Evolutionary conservation across 805 yeast species (phyloP), one percentile per base, ranked within the genome.

Genomic region (Alloascoidea hylecoeti): DNA sequence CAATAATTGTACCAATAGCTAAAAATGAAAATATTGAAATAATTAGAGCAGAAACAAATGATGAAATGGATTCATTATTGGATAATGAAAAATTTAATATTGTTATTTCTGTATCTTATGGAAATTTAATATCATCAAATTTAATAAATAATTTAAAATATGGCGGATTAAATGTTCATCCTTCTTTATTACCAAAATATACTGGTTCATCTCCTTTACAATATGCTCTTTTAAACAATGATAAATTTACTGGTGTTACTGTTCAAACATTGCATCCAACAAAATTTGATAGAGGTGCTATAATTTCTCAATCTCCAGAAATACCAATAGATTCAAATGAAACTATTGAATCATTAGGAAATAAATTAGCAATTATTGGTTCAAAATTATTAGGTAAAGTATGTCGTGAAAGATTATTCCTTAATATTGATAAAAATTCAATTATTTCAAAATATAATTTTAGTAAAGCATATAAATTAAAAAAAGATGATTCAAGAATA

Each of bases 161-260:
- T 49, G 85, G 88, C 3, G 94, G 96, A 0, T 51, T 92, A 17
- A 92, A 92, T 51, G 85, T 92, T 1, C 98, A 92, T 53, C 98
- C 98, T 0, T 85, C 96, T 0, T 53, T 86, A 4, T 64, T 92
- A 5, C 98, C 98, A 0, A 60, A 58, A 35, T 73, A 82, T 47
- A 70, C 85, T 2, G 98, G 98, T 1, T 77, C 96, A 0, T 79
- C 96, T 1, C 98, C 98, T 0, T 58, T 92, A 3, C 97, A 89
- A 43, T 66, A 73, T 42, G 76, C 96, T 0, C 55, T 92, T 9
- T 53, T 88, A 48, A 72, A 80, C 42, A 64, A 65, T 33, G 86
- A 79, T 45, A 27, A 44, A 0, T 41, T 36, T 14, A 79, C 96
- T 0, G 98, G 97, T 0, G 94, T 85, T 14, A 72, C 96, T 0